Base-by-base conservation (phyloP, 441 rosid species). In the Gossypium davidsonii region DNA sequence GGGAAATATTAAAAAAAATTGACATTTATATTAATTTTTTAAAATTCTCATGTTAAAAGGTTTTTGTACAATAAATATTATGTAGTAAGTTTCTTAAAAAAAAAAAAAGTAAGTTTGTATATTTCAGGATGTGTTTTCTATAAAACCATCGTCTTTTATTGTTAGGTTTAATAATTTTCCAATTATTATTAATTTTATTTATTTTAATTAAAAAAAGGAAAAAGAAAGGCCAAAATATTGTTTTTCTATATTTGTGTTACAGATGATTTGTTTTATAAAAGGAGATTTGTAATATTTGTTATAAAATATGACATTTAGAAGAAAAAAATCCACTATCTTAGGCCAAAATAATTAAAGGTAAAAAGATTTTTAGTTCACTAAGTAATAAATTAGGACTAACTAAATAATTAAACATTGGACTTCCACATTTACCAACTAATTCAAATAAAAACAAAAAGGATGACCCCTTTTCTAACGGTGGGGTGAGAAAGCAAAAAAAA, bases 401-500 rank as follows among this genome's bases (percentile, higher is more conserved):
- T 34, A 34, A 6, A 6, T 34, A 6, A 34, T 34, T 34, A 0
- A 31, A 4, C 1, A 31, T 6, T 34, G 1, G 37, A 6, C 7
- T 34, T 34, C 1, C 1, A 6, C 8, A 5, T 34, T 34, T 34
- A 34, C 8, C 20, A 17, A 52, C 7, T 52, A 12, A 49, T 3
- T 48, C 15, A 34, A 20, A 28, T n/a, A 62, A 8, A 11, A 28
- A 28, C 34, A 14, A 67, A 21, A 65, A n/a, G 14, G 25, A 66
- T 14, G 37, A 55, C 0, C 74, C 68, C 11, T 26, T 51, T 51
- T 55, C 49, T 55, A 18, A 20, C 14, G 3, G 59, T 14, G 3
- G 15, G 46, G 71, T 39, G 25, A 69, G 67, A 76, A 70, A 70
- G 79, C 25, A 74, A 70, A 55, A 72, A 72, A 76, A 7, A 37